phyloP scores from a whole-genome alignment of 768 basidiomycete species.

The Boletus subparvulus region DNA sequence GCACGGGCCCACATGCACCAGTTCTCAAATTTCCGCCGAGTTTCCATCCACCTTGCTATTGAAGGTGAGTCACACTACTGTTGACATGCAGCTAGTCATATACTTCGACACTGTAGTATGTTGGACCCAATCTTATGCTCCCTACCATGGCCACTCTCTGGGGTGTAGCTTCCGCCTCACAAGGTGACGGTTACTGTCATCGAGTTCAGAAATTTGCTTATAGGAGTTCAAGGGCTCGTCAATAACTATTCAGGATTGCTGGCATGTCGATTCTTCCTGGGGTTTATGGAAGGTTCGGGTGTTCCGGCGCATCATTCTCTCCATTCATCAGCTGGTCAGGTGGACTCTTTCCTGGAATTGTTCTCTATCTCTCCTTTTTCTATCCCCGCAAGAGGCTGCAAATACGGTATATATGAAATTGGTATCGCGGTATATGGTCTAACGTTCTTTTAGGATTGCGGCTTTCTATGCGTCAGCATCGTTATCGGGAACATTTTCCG shows the following conservation, averaged over 20 bases:
- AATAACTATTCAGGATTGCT: constrained; percentile 53
- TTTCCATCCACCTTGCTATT: constrained; percentile 61
- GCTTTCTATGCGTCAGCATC: constrained; percentile 44
- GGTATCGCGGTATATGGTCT: neutral
- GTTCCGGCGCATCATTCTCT: neutral
- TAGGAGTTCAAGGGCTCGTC: constrained; percentile 39
- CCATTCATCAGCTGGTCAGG: constrained; percentile 34
- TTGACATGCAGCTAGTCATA: neutral
- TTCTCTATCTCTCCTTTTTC: constrained; percentile 56
- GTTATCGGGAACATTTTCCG: constrained; percentile 59
- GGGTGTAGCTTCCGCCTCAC: constrained; percentile 61
- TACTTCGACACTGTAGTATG: constrained; percentile 18
- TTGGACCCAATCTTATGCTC: constrained; percentile 56
- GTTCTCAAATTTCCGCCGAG: constrained; percentile 54
- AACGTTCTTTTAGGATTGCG: constrained; percentile 32
- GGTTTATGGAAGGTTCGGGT: constrained; percentile 56
- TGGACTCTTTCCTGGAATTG: constrained; percentile 56
- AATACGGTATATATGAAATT: constrained; percentile 11
- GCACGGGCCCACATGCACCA: constrained; percentile 1
- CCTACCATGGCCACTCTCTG: constrained; percentile 63
- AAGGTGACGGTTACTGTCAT: constrained; percentile 40
- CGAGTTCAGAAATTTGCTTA: neutral
- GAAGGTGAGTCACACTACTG: constrained; percentile 32
- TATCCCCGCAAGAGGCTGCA: constrained; percentile 33
- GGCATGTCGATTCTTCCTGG: constrained; percentile 50